Conservation (phyloP, 805 yeast species). For the Candida palmyrensis region DNA sequence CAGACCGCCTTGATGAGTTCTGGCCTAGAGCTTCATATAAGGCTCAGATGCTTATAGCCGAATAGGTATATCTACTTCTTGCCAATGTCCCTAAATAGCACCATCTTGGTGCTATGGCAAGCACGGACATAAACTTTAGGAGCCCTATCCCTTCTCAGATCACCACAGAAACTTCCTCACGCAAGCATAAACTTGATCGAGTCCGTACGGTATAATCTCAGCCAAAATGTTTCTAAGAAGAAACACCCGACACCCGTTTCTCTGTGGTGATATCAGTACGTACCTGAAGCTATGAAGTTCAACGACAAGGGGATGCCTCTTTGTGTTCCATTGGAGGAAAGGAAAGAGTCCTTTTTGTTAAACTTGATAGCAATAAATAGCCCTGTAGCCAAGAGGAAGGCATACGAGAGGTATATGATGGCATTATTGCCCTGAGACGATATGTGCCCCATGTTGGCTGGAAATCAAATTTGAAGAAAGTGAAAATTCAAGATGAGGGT, state of each 20-base stretch:
- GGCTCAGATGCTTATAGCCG: no score
- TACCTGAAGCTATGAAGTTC: conserved; percentile 88
- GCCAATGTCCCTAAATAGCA: no score
- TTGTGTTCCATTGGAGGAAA: conserved; percentile 78
- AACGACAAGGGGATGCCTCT: conserved; percentile 75
- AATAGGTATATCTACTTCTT: no score
- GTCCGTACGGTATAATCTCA: conserved; percentile 40
- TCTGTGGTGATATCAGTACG: conserved; percentile 26
- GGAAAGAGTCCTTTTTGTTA: conserved; percentile 50
- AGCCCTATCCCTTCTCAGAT: no score
- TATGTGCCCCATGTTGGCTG: conserved; percentile 18
- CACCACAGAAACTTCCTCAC: conserved; percentile 42
- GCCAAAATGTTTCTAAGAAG: conserved; percentile 18
- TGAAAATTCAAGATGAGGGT: no score
- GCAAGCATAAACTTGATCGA: conserved; percentile 43
- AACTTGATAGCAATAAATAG: conserved; percentile 50
- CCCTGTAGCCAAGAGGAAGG: conserved; percentile 35
- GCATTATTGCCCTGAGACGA: conserved; percentile 40
- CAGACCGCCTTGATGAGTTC: no score
- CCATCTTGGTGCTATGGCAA: no score
- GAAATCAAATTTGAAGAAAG: no score
- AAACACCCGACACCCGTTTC: conserved; percentile 29
- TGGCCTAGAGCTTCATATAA: no score
- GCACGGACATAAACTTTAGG: no score
- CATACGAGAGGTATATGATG: conserved; percentile 37